Evolutionary conservation across 768 basidiomycete genomes (phyloP).

Genomic region (Tubosaeta sp.): DNA sequence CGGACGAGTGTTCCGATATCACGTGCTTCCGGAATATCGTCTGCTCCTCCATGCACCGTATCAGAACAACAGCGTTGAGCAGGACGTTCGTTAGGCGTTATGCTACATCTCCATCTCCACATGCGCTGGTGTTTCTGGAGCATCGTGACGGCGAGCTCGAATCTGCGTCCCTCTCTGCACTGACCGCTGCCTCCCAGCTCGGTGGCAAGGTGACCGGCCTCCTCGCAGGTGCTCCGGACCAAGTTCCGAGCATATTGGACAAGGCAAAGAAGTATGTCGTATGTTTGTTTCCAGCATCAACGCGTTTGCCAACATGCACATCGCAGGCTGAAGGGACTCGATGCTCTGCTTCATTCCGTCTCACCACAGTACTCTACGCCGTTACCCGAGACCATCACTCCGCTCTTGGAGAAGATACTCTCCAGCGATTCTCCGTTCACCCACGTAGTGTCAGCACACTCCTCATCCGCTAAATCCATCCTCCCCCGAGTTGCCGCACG

Average conservation of each 20-base stretch:
- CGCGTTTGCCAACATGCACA: slow-evolving; percentile 3
- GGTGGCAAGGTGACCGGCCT: slow-evolving; percentile 84
- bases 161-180: slow-evolving; percentile 79
- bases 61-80: slow-evolving; percentile 14
- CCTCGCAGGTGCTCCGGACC: slow-evolving; percentile 63
- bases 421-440: slow-evolving; percentile 65
- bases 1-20: slow-evolving; percentile 1
- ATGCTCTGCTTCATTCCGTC: slow-evolving; percentile 62
- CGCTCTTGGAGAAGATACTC: slow-evolving; percentile 74
- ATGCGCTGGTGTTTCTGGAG: slow-evolving; percentile 87
- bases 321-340: slow-evolving; percentile 62
- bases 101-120: slow-evolving; percentile 57
- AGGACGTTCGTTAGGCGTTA: slow-evolving; percentile 42
- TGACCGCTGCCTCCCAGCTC: slow-evolving; percentile 84
- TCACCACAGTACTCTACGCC: slow-evolving; percentile 65
- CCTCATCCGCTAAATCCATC: slow-evolving; percentile 87
- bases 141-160: slow-evolving; percentile 80
- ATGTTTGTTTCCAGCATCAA: slow-evolving; percentile 14
- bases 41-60: slow-evolving; percentile 15
- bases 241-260: slow-evolving; percentile 62
- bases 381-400: slow-evolving; percentile 76
- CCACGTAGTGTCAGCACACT: slow-evolving; percentile 89
- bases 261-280: slow-evolving; percentile 77
- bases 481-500: slow-evolving; percentile 88
- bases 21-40: slow-evolving; percentile 11